Percentiles rank a stretch among this genome's conserved stretches.
Conservation (phyloP, 2,329 filamentous ascomycete species). For the Phialophora macrospora region DNA sequence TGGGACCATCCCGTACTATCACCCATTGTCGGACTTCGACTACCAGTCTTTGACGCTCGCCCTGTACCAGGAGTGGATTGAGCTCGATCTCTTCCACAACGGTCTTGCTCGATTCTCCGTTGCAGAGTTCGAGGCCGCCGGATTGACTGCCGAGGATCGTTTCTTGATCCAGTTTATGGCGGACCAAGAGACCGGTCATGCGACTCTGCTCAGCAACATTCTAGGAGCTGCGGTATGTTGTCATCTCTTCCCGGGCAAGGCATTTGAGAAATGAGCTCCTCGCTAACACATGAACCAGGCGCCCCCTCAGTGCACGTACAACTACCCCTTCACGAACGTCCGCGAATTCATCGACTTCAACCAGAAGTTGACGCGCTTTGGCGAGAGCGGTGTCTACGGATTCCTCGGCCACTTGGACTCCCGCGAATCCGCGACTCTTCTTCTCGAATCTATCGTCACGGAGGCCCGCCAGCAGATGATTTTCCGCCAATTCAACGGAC, state of each 20-base stretch:
- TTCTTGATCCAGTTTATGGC: constrained; percentile 76
- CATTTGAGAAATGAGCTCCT: neutral
- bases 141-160: constrained; percentile 71
- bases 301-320: constrained; percentile 76
- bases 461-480: constrained; percentile 79
- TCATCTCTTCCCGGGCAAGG: neutral
- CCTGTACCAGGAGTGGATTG: constrained; percentile 83
- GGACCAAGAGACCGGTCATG: constrained; percentile 76
- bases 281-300: constrained; percentile 42
- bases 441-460: constrained; percentile 46
- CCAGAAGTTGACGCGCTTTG: constrained; percentile 82
- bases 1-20: constrained; percentile 58
- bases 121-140: constrained; percentile 70
- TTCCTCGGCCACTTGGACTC: constrained; percentile 79
- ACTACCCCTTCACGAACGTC: constrained; percentile 71
- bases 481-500: constrained; percentile 17
- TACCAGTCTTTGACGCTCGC: constrained; percentile 72
- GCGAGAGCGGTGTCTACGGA: constrained; percentile 73
- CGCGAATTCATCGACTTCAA: constrained; percentile 55
- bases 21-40: constrained; percentile 80
- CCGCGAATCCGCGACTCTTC: constrained; percentile 71
- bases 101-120: constrained; percentile 71
- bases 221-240: constrained; percentile 63
- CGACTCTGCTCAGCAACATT: constrained; percentile 74
- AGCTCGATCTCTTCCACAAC: constrained; percentile 80